These are phyloP conservation scores for Spathaspora sp. DNA, from an alignment of 1,139 yeast species.

Conservation along the genomic window DNA sequence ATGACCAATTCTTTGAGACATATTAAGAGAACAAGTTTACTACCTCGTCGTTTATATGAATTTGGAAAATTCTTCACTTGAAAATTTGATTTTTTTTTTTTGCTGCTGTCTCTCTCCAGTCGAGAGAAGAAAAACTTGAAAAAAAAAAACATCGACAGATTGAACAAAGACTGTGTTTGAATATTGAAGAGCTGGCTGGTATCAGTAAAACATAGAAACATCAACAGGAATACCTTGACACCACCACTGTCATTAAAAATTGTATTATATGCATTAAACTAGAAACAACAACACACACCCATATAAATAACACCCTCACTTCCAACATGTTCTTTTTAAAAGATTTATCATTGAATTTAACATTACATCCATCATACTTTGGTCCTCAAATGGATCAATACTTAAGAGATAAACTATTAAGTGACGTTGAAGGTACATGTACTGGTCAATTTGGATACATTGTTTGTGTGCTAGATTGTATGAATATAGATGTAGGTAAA, in stretches of 20 bases:
- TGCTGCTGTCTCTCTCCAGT: too few species aligned
- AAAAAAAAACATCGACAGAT: not conserved
- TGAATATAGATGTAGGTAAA: constrained; percentile 92
- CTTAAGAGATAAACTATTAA: constrained; percentile 81
- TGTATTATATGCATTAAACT: not conserved
- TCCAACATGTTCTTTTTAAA: constrained; percentile 52
- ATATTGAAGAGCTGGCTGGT: not conserved
- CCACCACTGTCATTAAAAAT: not conserved
- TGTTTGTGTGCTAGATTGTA: constrained; percentile 92
- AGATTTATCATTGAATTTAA: constrained; percentile 86
- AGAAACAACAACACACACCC: not conserved
- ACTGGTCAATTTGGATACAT: constrained; percentile 98
- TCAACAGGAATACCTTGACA: not conserved
- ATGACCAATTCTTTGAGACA: constrained; percentile 61
- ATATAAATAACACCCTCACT: not conserved
- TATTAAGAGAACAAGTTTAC: constrained; percentile 14
- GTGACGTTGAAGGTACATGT: constrained; percentile 98
- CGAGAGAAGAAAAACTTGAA: not conserved
- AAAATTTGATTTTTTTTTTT: not conserved
- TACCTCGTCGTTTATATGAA: too few species aligned
- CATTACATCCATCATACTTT: constrained; percentile 94
- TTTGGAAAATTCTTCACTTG: not conserved
- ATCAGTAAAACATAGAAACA: not conserved
- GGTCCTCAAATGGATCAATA: constrained; percentile 98
- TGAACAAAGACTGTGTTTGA: not conserved